Conservation (phyloP, 306 rosid genomes). For the Trifolium dubium region DNA sequence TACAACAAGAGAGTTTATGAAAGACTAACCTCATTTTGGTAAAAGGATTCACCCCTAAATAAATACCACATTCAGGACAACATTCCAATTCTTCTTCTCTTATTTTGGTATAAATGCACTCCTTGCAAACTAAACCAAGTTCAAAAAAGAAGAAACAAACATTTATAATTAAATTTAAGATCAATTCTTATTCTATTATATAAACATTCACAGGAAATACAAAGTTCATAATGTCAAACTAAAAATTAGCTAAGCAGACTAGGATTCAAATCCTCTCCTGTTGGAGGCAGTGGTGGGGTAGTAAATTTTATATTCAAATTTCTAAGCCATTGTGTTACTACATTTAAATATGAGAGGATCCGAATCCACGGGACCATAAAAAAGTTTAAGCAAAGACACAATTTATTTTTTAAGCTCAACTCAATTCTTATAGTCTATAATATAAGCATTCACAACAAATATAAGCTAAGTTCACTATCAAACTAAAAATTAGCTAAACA, state of each 20-base stretch:
- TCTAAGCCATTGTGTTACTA: no score
- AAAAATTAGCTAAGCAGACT: not conserved
- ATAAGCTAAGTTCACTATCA: no score
- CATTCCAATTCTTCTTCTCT: conserved; percentile 61
- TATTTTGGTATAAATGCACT: conserved; percentile 70
- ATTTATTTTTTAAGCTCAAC: no score
- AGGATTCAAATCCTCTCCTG: no score
- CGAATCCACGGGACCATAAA: no score
- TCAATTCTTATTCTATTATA: conserved; percentile 20
- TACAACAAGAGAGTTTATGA: not conserved
- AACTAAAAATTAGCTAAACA: no score
- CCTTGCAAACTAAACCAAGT: conserved; percentile 82
- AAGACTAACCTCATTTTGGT: conserved; percentile 65
- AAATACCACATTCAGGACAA: conserved; percentile 73
- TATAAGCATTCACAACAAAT: no score
- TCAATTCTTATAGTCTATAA: no score
- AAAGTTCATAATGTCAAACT: conserved; percentile 12
- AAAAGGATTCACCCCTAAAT: conserved; percentile 68
- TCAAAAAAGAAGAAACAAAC: conserved; percentile 1
- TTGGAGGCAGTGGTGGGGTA: no score
- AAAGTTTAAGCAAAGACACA: no score
- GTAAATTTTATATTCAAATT: no score
- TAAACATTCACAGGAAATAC: not conserved
- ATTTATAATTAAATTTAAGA: conserved; percentile 11
- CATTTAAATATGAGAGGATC: no score